Base-by-base conservation (phyloP, 2,329 filamentous ascomycete species). In the Parastagonospora avenae region DNA sequence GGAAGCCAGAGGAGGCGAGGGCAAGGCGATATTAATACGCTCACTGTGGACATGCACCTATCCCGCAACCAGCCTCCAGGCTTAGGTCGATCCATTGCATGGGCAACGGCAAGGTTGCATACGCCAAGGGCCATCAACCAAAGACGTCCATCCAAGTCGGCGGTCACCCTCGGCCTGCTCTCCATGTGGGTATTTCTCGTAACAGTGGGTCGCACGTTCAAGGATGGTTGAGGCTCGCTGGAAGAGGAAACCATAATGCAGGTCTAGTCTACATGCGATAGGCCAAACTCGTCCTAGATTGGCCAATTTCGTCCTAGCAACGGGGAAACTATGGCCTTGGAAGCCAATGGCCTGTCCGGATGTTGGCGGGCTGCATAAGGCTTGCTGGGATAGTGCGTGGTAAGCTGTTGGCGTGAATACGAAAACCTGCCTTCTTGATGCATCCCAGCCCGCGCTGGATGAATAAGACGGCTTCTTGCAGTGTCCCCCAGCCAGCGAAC, bases 61-160 rank as follows among this genome's bases (percentile, higher is more conserved):
- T 45, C 52, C 48, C 46, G 42, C 45, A 50, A 47, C 57, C 62
- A 70, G 57, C 64, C 59, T 41, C 60, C 62, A 56, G 57, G 24
- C 39, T 15, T 28, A 46, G 27, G 27, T 10, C 31, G 39, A 35
- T 32, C 40, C 41, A 51, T 27, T 28, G 48, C 53, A 46, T 62
- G 57, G 52, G 53, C 50, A 64, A 55, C 56, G 56, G 52, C 57
- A 64, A 36, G 60, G 66, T 69, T 66, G 63, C 63, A 70, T 66
- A 52, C 48, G 64, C 65, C 59, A 68, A 63, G 55, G 46, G 59
- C 55, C 50, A 55, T 63, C 59, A 57, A 57, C 59, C 55, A 50
- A 57, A 46, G 40, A 54, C 38, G 45, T 50, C 54, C 50, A 43
- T 48, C 51, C 41, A 55, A 43, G 49, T 46, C 33, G 45, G 46